A percentile compares a stretch with the other conserved stretches of the same genome.
phyloP scores from a whole-genome alignment of 2,329 filamentous ascomycete genomes.

The Verticillium tricorpus region DNA sequence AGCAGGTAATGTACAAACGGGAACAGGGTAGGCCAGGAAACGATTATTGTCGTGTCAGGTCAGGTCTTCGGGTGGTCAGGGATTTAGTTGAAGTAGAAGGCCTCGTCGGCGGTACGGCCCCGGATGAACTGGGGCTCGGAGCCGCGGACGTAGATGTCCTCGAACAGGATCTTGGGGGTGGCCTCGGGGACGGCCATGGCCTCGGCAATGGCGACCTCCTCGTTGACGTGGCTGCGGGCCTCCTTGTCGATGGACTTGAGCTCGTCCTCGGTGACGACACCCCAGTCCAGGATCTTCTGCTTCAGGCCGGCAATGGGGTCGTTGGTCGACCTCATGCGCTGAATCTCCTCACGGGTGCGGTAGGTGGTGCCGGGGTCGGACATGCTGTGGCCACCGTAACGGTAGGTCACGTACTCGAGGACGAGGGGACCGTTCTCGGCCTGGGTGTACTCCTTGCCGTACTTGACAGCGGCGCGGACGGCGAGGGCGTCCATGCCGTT shows the following conservation, averaged over 20 bases:
- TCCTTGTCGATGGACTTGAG: conserved; percentile 96
- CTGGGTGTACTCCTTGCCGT: conserved; percentile 83
- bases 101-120: conserved; percentile 86
- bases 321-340: conserved; percentile 98
- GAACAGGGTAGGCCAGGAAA: conserved; percentile 3
- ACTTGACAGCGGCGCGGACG: conserved; percentile 92
- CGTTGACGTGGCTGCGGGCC: conserved; percentile 77
- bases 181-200: conserved; percentile 77
- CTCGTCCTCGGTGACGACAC: conserved; percentile 85
- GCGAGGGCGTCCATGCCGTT: conserved; percentile 99
- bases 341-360: conserved; percentile 98
- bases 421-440: conserved; percentile 89
- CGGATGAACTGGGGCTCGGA: conserved; percentile 85
- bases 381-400: conserved; percentile 99
- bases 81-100: conserved; percentile 73
- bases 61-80: not conserved
- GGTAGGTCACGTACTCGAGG: conserved; percentile 98
- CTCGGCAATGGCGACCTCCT: conserved; percentile 87
- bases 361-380: conserved; percentile 99
- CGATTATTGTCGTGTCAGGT: conserved; percentile 2
- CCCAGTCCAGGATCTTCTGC: conserved; percentile 97
- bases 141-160: conserved; percentile 92
- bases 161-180: conserved; percentile 78
- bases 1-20: conserved; percentile 16
- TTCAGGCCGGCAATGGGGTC: conserved; percentile 97